These are phyloP conservation scores for Trametes cinnabarina DNA, from an alignment of 768 basidiomycete species.

Conservation along the genomic window DNA sequence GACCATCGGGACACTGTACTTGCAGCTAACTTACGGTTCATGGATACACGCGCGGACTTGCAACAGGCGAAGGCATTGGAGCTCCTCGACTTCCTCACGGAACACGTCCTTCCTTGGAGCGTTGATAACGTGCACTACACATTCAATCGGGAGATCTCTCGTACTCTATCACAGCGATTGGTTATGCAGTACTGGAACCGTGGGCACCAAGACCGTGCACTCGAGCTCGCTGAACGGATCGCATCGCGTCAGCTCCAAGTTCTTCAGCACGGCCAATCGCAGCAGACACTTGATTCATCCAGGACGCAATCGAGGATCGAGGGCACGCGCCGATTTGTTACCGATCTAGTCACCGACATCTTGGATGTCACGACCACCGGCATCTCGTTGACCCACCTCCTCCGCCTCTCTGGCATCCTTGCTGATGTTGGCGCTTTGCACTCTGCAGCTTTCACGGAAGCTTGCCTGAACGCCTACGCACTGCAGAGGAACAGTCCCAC, in stretches of 20 bases:
- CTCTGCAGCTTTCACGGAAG: conserved; percentile 34
- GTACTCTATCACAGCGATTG: conserved; percentile 12
- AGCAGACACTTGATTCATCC: conserved; percentile 9
- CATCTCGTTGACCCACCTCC: conserved; percentile 4
- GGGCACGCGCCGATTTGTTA: conserved; percentile 17
- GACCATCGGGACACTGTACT: conserved; percentile 41
- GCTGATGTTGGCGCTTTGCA: conserved; percentile 24
- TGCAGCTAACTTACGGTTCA: conserved; percentile 38
- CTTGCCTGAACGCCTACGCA: conserved; percentile 47
- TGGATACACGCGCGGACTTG: conserved; percentile 26
- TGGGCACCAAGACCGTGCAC: conserved; percentile 24
- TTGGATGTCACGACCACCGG: neutral
- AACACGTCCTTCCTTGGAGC: conserved; percentile 16
- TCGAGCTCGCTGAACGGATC: conserved; percentile 26
- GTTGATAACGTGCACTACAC: conserved; percentile 11
- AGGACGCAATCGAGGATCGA: conserved; percentile 14
- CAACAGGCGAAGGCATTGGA: conserved; percentile 10
- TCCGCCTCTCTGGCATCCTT: conserved; percentile 13
- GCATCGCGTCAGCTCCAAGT: conserved; percentile 5
- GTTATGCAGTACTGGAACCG: conserved; percentile 25
- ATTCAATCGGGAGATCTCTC: conserved; percentile 14
- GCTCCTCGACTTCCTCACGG: conserved; percentile 31
- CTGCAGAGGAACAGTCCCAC: conserved; percentile 32
- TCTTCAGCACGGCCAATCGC: conserved; percentile 11
- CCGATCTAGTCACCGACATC: conserved; percentile 9